Evolutionary conservation across 345 rosid species (phyloP), one percentile per base, ranked within the genome.

Genomic region (Eucalyptus marginata): DNA sequence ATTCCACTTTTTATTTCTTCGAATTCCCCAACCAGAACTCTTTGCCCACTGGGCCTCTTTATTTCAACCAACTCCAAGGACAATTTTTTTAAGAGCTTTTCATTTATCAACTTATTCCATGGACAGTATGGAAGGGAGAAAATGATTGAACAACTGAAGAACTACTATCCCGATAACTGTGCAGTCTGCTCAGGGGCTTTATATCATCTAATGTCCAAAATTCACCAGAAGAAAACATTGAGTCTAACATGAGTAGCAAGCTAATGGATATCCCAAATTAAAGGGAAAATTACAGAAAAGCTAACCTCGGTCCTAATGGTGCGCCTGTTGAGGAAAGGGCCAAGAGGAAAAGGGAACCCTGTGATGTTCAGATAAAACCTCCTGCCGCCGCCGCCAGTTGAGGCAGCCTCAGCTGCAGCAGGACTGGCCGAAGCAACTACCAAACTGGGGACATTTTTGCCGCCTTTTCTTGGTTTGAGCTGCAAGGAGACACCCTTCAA

Each of bases 261-360:
- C 80, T 33, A 87, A 86, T 64, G 4, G 47, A 20, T 46, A 89
- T 62, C 7, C 43, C 33, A 43, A 52, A 87, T 40, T 14, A 56
- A 62, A 90, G 64, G 51, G 46, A 20, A n/a, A 86, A 86, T 18
- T 44, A 58, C 84, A 86, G 80, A 86, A 79, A 89, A 90, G 84
- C 94, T 54, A 81, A 96, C 99, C 96, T 95, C 99, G 86, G 98
- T 96, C 90, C 97, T 93, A 83, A 91, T 95, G 58, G 99, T 98
- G 87, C 97, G 94, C 76, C 99, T 94, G 87, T 95, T 95, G 91
- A 98, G 97, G 90, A 96, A 96, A 94, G 99, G 99, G 31, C 99
- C 98, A 44, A 98, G 99, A 86, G 99, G 99, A 87, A 98, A 98
- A 88, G 99, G 99, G 71, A 98, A 98, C 8, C 99, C 99, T 29